These are phyloP conservation scores for Chalciporus piperatus DNA, from an alignment of 768 basidiomycete genomes.

Conservation along the genomic window DNA sequence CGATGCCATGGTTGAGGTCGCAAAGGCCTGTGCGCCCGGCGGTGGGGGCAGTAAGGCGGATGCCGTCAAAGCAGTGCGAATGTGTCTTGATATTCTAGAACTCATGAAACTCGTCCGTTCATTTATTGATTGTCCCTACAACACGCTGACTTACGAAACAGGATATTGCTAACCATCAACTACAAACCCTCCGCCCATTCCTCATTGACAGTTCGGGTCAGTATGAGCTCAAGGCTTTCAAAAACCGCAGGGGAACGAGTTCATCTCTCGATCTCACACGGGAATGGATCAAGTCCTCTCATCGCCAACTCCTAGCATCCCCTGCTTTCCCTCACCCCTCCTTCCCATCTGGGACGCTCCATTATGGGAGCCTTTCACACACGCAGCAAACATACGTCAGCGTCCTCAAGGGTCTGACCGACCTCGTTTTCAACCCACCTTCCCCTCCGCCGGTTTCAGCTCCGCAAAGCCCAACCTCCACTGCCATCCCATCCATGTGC, in stretches of 20 bases:
- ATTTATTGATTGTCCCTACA: conserved; percentile 9
- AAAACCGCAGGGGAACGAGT: conserved; percentile 47
- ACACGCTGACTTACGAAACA: conserved; percentile 34
- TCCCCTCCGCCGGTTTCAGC: conserved; percentile 35
- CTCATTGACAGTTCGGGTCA: conserved; percentile 75
- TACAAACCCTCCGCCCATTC: conserved; percentile 89
- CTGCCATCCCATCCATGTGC: conserved; percentile 32
- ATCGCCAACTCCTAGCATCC: conserved; percentile 41
- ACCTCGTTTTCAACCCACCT: conserved; percentile 62
- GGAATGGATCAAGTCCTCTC: conserved; percentile 61
- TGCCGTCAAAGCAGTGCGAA: conserved; percentile 69
- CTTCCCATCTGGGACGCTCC: conserved; percentile 40
- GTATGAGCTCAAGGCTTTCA: conserved; percentile 78
- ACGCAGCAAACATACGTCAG: conserved; percentile 47
- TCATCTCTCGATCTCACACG: conserved; percentile 54
- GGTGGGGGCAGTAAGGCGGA: conserved; percentile 55
- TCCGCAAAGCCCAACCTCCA: conserved; percentile 26
- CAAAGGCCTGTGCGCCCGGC: conserved; percentile 54
- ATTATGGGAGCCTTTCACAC: conserved; percentile 45
- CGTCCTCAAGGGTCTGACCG: conserved; percentile 57
- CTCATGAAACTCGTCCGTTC: conserved; percentile 88
- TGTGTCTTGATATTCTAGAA: conserved; percentile 89
- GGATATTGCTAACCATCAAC: conserved; percentile 97
- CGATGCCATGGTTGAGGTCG: conserved; percentile 77
- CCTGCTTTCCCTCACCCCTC: conserved; percentile 44